Evolutionary conservation across 164 flowering plant species (phyloP), one percentile per base, ranked within the genome.

Genomic region (Platanus orientalis): DNA sequence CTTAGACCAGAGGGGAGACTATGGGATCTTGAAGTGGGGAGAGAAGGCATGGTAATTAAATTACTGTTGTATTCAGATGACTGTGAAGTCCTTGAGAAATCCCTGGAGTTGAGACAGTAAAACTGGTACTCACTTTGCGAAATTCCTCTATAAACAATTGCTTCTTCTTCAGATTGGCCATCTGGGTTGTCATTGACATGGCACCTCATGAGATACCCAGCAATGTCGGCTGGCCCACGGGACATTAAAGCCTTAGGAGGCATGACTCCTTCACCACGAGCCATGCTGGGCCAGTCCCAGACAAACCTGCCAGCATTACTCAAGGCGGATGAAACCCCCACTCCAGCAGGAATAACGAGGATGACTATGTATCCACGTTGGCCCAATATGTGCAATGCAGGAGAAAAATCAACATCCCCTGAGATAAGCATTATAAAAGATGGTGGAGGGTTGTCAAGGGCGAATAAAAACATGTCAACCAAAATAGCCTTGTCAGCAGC

Each of bases 401-500:
- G 98, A 59, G 98, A 77, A 80, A 94, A 94, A 75, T 94, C 97
- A 53, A 91, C 97, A 72, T 94, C 99, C 34, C 99, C 99, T 4
- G 99, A 91, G 26, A 94, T 91, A 47, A 94, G 70, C 84, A 91
- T 76, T 67, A 94, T 94, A 47, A 92, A 82, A 32, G 96, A 91
- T 14, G 99, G 99, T 12, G 96, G 95, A 60, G 72, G 92, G 55
- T 94, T 87, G 75, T 94, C 99, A 42, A 94, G 96, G 57, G 99
- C 99, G 81, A 94, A 94, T 17, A 94, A 79, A 62, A 94, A 94
- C 99, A 94, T 88, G 78, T 94, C 99, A 53, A 94, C 81, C 73
- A 94, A 68, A 58, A 94, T 94, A 51, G 98, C 98, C 73, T 94
- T 94, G 68, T 94, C 99, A 39, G 99, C 99, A 26, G 99, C 99